These are phyloP conservation scores for Globisporangium nagaii DNA, from an alignment of 352 stramenopile species.

Conservation along the genomic window DNA sequence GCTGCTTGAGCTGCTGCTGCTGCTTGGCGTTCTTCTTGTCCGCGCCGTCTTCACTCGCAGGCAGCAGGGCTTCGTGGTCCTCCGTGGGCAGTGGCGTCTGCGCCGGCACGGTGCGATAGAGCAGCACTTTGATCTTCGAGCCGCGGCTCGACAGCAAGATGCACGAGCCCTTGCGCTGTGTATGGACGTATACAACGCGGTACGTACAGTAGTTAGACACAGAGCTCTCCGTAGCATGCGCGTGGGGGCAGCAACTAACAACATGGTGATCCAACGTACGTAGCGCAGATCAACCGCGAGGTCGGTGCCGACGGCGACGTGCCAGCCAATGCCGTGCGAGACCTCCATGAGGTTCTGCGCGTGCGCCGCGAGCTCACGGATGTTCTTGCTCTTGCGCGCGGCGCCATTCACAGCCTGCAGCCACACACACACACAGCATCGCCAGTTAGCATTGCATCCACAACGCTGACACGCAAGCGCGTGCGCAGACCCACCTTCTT, in stretches of 20 bases:
- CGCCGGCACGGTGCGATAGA: constrained; percentile 61
- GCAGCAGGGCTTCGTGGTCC: constrained; percentile 23
- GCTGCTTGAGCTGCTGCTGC: constrained; percentile 38
- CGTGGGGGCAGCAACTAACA: not conserved
- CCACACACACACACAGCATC: not conserved
- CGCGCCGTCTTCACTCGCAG: not conserved
- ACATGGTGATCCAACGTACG: constrained; percentile 23
- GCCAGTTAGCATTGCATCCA: not conserved
- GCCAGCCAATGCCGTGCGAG: constrained; percentile 53
- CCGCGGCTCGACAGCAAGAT: constrained; percentile 57
- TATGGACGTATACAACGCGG: not conserved
- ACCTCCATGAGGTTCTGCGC: constrained; percentile 37
- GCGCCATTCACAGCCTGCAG: constrained; percentile 44
- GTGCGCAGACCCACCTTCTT: constrained; percentile 22
- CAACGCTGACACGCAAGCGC: too few relatives aligned
- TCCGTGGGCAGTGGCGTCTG: constrained; percentile 21
- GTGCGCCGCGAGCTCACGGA: constrained; percentile 46
- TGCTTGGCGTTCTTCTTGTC: constrained; percentile 26
- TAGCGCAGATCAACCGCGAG: constrained; percentile 76
- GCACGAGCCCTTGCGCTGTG: constrained; percentile 58
- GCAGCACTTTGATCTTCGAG: constrained; percentile 62
- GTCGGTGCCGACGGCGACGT: constrained; percentile 59
- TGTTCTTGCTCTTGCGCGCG: constrained; percentile 45
- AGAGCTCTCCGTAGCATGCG: not conserved
- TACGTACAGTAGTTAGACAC: not conserved